phyloP scores from a whole-genome alignment of 2,329 filamentous ascomycete genomes.

The Periconia macrospinosa region DNA sequence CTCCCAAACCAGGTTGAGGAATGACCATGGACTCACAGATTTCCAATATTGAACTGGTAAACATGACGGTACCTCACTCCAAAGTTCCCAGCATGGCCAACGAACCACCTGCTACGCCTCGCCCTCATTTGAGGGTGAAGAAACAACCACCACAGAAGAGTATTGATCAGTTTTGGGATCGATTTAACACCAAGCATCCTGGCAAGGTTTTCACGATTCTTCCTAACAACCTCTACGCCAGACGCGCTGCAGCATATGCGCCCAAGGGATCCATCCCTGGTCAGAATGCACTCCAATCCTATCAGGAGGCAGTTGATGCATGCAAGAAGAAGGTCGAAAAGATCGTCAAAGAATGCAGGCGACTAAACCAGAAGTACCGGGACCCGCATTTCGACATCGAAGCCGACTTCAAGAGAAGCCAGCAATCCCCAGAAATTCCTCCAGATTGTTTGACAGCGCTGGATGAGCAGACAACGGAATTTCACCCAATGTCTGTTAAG shows the following conservation, averaged over 20 bases:
- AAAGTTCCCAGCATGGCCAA: slow-evolving; percentile 40
- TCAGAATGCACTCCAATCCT: slow-evolving; percentile 67
- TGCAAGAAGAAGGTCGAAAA: slow-evolving; percentile 65
- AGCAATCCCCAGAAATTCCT: slow-evolving; percentile 32
- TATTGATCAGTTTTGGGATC: slow-evolving; percentile 73
- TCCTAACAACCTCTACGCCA: slow-evolving; percentile 67
- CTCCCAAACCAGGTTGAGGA: slow-evolving; percentile 13
- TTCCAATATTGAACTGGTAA: slow-evolving; percentile 40
- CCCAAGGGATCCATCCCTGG: slow-evolving; percentile 60
- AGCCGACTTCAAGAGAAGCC: slow-evolving; percentile 64
- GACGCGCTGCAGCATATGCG: slow-evolving; percentile 60
- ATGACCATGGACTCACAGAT: slow-evolving; percentile 40
- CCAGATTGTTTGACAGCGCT: slow-evolving; percentile 57
- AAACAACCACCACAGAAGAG: slow-evolving; percentile 65
- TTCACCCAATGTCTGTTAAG: slow-evolving; percentile 72
- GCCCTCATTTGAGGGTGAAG: slow-evolving; percentile 37
- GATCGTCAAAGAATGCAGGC: slow-evolving; percentile 66
- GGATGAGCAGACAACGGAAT: slow-evolving; percentile 39
- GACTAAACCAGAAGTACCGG: slow-evolving; percentile 82
- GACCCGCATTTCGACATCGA: slow-evolving; percentile 89
- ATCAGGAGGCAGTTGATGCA: slow-evolving; percentile 69
- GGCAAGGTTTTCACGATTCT: slow-evolving; percentile 74
- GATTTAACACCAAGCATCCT: slow-evolving; percentile 68
- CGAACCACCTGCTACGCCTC: slow-evolving; percentile 21
- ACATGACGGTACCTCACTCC: slow-evolving; percentile 39